phyloP scores from a whole-genome alignment of 176 grass and related monocot genomes.

The Pharus latifolius region DNA sequence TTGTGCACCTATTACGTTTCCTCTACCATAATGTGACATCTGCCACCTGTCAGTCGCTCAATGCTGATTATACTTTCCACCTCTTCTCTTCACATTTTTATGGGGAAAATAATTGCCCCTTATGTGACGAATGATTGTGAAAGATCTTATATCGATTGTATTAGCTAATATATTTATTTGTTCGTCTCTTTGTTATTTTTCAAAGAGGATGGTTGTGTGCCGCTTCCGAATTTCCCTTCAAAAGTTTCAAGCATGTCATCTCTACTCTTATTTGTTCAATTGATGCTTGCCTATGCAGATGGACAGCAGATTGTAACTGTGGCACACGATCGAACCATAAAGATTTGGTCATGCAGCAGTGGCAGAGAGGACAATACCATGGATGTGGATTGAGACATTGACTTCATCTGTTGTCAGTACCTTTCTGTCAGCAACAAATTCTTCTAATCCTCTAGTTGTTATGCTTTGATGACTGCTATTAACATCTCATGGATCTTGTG shows the following conservation, averaged over 20 bases:
- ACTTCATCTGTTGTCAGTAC: not conserved
- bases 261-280: not conserved
- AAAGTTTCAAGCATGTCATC: not conserved
- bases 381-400: constrained; percentile 60
- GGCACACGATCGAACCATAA: constrained; percentile 88
- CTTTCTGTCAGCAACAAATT: not conserved
- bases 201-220: not conserved
- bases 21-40: not conserved
- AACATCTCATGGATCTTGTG: not conserved
- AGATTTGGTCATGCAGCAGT: constrained; percentile 74
- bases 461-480: not conserved
- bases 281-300: constrained; percentile 39
- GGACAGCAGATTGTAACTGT: constrained; percentile 91
- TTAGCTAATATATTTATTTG: not conserved
- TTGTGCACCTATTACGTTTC: not conserved
- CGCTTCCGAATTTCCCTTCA: not conserved
- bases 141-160: not conserved
- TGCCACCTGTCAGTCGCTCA: too few relatives aligned
- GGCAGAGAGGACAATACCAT: constrained; percentile 47
- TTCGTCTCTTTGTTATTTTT: not conserved
- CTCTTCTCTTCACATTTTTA: not conserved
- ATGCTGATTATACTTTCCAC: not conserved
- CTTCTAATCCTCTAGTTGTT: not conserved
- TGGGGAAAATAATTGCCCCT: not conserved
- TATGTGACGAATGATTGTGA: not conserved